phyloP scores from a whole-genome alignment of 169 alveolate species.

The Plasmodium fragile region DNA sequence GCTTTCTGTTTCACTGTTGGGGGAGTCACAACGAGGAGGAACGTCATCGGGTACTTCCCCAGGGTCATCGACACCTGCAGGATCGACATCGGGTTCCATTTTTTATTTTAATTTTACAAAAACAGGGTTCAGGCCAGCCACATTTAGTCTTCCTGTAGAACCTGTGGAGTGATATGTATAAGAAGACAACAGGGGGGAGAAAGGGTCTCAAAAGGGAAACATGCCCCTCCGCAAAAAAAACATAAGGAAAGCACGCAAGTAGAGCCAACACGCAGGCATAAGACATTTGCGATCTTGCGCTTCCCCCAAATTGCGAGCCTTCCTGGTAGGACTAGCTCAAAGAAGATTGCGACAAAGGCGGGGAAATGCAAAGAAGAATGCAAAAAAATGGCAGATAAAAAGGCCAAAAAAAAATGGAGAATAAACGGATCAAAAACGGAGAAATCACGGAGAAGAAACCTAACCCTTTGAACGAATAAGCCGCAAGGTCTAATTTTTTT shows the following conservation, averaged over 20 bases:
- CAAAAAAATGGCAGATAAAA: not conserved
- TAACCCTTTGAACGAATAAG: not conserved
- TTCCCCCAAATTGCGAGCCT: not conserved
- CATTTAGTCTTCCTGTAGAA: not conserved
- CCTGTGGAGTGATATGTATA: not conserved
- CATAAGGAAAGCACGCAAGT: not conserved
- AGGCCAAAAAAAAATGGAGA: not conserved
- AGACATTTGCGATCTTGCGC: not conserved
- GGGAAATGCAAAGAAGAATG: not conserved
- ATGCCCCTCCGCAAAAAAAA: not conserved
- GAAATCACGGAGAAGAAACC: not conserved
- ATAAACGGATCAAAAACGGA: not conserved
- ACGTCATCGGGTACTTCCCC: not conserved
- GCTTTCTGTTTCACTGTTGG: not conserved
- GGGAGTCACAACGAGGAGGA: not conserved
- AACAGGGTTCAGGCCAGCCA: not conserved
- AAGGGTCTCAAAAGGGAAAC: not conserved
- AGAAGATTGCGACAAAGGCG: not conserved
- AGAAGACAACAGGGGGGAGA: not conserved
- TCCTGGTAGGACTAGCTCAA: not conserved
- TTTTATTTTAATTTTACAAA: not conserved
- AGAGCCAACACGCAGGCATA: not conserved
- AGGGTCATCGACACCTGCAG: not conserved
- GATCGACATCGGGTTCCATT: not conserved
- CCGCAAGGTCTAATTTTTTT: not conserved